Evolutionary conservation across 495 filamentous ascomycete genomes (phyloP).

Genomic region (Pyrenopolyporus hunteri): DNA sequence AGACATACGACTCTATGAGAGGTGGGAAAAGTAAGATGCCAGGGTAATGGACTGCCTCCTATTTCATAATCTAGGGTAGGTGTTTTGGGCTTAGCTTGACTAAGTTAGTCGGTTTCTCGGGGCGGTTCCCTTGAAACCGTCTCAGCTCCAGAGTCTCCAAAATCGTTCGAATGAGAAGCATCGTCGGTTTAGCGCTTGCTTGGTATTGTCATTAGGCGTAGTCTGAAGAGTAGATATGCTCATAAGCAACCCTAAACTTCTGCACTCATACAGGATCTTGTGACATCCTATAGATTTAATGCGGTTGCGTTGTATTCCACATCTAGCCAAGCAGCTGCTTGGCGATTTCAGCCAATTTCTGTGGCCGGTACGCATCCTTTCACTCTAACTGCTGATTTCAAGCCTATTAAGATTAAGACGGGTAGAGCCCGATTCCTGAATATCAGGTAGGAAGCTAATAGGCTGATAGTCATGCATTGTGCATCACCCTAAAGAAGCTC

Average conservation of each 20-base stretch:
- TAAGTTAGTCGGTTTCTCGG: too few relatives aligned
- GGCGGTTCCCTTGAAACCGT: too few relatives aligned
- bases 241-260: neutral
- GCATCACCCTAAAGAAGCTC: constrained; percentile 18
- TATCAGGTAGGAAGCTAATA: constrained; percentile 10
- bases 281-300: neutral
- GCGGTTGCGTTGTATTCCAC: constrained; percentile 5
- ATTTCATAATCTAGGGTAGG: too few relatives aligned
- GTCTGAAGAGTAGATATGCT: too few relatives aligned
- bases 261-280: neutral
- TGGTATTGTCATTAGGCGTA: too few relatives aligned
- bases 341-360: constrained; percentile 16
- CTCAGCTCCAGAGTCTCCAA: neutral
- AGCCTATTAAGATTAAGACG: constrained; percentile 17
- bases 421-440: neutral
- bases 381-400: constrained; percentile 6
- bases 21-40: too few relatives aligned
- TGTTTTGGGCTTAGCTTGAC: too few relatives aligned
- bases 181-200: neutral
- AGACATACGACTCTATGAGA: too few relatives aligned
- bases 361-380: constrained; percentile 22
- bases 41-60: too few relatives aligned
- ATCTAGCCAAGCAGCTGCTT: constrained; percentile 10
- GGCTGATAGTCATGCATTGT: constrained; percentile 13
- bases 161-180: neutral